Evolutionary conservation across 805 yeast genomes (phyloP).

Genomic region (Myxozyma nipponensis): DNA sequence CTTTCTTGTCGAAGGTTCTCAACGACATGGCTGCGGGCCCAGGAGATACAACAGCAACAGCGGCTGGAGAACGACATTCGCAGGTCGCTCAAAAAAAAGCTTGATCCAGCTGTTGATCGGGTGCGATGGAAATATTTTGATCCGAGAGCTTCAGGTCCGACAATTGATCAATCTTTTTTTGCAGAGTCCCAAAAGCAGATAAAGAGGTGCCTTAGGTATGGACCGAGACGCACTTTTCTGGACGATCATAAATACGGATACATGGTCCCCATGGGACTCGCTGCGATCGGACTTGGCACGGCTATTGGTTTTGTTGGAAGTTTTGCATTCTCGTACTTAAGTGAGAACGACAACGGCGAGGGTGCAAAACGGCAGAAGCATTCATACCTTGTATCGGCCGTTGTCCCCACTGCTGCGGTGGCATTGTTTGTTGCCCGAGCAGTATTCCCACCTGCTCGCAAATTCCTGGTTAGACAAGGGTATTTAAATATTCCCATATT

Average conservation of each 20-base stretch:
- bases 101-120: too few species aligned
- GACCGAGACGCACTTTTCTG: not conserved
- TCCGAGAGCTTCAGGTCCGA: not conserved
- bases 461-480: slow-evolving; percentile 10
- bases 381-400: slow-evolving; percentile 18
- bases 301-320: not conserved
- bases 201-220: not conserved
- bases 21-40: too few species aligned
- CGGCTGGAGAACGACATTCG: not conserved
- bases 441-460: slow-evolving; percentile 8
- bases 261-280: not conserved
- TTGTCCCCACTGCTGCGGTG: slow-evolving; percentile 3
- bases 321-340: not conserved
- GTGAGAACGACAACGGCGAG: slow-evolving; percentile 6
- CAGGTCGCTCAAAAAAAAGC: too few species aligned
- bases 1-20: too few species aligned
- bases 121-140: too few species aligned
- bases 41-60: too few species aligned
- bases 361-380: slow-evolving; percentile 18
- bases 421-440: slow-evolving; percentile 9
- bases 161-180: not conserved
- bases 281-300: not conserved
- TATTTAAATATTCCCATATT: slow-evolving; percentile 13
- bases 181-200: not conserved
- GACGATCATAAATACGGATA: not conserved